phyloP scores from a whole-genome alignment of 257 asterid genomes.

The Solanum stenotomum region DNA sequence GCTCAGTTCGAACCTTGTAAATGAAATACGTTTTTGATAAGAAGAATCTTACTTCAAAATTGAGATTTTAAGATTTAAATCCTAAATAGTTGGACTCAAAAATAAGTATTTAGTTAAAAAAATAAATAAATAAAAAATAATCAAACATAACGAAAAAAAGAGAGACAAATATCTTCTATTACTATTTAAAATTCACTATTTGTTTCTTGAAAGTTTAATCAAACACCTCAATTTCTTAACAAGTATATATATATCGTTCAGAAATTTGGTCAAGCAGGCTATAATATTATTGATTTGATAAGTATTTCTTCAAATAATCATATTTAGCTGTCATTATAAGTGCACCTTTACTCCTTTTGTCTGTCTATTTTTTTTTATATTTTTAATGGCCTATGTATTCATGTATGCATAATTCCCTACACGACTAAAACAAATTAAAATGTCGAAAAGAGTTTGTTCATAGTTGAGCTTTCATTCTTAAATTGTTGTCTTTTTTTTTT shows the following conservation, averaged over 20 bases:
- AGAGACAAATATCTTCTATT: fast-evolving
- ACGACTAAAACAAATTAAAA: not conserved
- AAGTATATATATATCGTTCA: not conserved
- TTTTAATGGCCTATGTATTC: not conserved
- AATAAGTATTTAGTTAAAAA: not conserved
- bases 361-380: not conserved
- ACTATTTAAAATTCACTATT: not conserved
- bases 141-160: no score
- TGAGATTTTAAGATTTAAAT: not conserved
- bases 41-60: not conserved
- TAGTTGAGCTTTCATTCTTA: not conserved
- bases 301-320: not conserved
- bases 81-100: not conserved
- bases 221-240: not conserved
- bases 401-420: not conserved
- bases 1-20: not conserved
- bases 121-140: not conserved
- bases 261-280: fast-evolving
- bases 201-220: not conserved
- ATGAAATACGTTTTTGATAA: not conserved
- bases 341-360: not conserved
- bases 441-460: not conserved
- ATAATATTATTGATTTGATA: not conserved
- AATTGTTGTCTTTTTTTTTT: not conserved
- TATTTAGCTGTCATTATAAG: not conserved